Conservation (phyloP, 2,329 filamentous ascomycete species). For the Penicillium italicum region DNA sequence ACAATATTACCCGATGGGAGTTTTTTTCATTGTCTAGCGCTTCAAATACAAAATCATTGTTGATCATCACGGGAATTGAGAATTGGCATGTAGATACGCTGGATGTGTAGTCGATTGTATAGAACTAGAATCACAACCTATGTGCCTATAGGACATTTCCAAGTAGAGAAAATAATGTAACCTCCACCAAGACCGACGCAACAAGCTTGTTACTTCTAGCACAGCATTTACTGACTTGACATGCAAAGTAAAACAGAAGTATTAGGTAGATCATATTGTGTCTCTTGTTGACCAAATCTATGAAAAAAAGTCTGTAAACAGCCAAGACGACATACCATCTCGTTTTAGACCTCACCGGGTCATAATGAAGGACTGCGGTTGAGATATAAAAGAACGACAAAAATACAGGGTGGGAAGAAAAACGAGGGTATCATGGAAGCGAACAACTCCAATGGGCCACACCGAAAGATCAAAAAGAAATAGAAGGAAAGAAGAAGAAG, state of each 20-base stretch:
- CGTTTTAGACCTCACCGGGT: not conserved
- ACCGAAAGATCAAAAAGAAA: not conserved
- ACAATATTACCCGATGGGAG: not conserved
- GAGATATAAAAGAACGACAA: slow-evolving; percentile 2
- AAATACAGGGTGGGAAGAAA: not conserved
- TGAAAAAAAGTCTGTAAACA: not conserved
- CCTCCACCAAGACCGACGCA: no score
- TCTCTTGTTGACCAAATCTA: not conserved
- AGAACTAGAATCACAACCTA: no score
- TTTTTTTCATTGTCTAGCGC: not conserved
- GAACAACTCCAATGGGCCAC: slow-evolving; percentile 5
- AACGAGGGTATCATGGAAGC: slow-evolving; percentile 12
- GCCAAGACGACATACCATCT: not conserved
- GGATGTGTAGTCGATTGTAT: not conserved
- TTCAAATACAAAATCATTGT: not conserved
- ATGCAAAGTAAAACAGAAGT: not conserved
- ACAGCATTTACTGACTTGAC: not conserved
- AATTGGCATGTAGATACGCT: no score
- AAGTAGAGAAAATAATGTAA: not conserved
- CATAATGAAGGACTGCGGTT: not conserved
- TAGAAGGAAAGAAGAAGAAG: not conserved
- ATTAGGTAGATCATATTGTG: not conserved
- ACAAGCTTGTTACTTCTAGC: not conserved
- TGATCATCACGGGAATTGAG: not conserved
- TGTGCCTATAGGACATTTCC: no score